Evolutionary conservation across 805 yeast genomes (phyloP).

Genomic region (Hanseniaspora meyeri): DNA sequence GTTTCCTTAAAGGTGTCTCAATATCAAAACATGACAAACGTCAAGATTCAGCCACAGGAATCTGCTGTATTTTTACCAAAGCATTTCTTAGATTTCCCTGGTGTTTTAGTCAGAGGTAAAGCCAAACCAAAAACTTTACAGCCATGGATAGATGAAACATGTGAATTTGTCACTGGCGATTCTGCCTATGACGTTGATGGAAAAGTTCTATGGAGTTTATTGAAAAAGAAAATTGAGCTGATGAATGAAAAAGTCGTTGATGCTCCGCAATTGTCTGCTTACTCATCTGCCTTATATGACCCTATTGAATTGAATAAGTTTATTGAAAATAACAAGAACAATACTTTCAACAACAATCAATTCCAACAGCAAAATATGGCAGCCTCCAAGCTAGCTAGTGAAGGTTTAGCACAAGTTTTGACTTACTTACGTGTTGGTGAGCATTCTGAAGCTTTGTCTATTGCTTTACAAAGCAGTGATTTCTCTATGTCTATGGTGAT

Average conservation of each 20-base stretch:
- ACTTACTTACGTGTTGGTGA: conserved; percentile 47
- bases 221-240: conserved; percentile 19
- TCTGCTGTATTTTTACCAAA: conserved; percentile 1
- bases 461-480: conserved; percentile 50
- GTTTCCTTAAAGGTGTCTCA: conserved; percentile 35
- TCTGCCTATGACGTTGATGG: conserved; percentile 18
- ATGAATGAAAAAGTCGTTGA: background rate
- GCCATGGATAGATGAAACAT: conserved; percentile 45
- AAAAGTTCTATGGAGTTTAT: conserved; percentile 19
- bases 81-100: conserved; percentile 28
- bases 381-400: conserved; percentile 32
- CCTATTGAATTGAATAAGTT: conserved; percentile 23
- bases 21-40: background rate
- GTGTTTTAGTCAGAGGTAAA: conserved; percentile 45
- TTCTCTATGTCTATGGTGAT: conserved; percentile 69
- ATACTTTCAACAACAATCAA: conserved; percentile 16
- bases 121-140: conserved; percentile 55
- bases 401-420: conserved; percentile 24
- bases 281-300: conserved; percentile 26
- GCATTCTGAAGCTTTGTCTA: conserved; percentile 50
- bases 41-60: conserved; percentile 1
- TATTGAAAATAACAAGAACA: conserved; percentile 10
- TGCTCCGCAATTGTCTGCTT: conserved; percentile 15
- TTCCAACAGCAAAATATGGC: conserved; percentile 21
- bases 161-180: conserved; percentile 18